Evolutionary conservation across 163 green algal genomes (phyloP).

Genomic region (Chloromonas sp.): DNA sequence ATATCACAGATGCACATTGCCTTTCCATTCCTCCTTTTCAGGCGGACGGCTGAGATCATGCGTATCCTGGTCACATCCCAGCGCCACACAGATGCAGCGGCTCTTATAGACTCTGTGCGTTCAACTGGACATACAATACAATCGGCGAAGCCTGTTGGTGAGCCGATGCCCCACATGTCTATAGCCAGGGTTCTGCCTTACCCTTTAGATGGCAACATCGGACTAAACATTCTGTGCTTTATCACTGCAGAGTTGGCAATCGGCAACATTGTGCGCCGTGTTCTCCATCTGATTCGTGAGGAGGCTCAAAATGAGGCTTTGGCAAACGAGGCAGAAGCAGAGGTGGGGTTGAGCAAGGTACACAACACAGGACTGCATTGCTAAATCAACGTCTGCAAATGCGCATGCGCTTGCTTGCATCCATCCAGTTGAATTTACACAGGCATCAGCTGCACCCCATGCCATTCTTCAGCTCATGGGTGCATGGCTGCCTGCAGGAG

Average conservation of each 20-base stretch:
- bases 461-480: no score
- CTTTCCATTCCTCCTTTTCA: not conserved
- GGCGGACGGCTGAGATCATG: slow-evolving; percentile 75
- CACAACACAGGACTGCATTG: not conserved
- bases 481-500: not conserved
- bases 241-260: slow-evolving; percentile 79
- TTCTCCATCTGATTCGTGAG: slow-evolving; percentile 94
- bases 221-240: not conserved
- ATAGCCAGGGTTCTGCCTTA: not conserved
- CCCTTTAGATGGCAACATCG: not conserved
- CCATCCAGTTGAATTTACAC: not conserved
- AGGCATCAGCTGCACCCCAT: not conserved
- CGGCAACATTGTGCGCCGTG: slow-evolving; percentile 90
- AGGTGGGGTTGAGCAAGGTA: not conserved
- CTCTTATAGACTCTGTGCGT: slow-evolving; percentile 71
- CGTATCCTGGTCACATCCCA: slow-evolving; percentile 66
- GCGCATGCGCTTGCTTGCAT: not conserved
- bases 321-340: slow-evolving; percentile 7
- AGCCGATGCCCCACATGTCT: slow-evolving; percentile 10
- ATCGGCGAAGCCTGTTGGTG: slow-evolving; percentile 67
- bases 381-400: not conserved
- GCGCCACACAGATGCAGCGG: slow-evolving; percentile 46
- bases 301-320: slow-evolving; percentile 48
- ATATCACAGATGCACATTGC: no score
- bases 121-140: slow-evolving; percentile 65